Conservation (phyloP, 768 basidiomycete species). For the Psilocybe sp. region DNA sequence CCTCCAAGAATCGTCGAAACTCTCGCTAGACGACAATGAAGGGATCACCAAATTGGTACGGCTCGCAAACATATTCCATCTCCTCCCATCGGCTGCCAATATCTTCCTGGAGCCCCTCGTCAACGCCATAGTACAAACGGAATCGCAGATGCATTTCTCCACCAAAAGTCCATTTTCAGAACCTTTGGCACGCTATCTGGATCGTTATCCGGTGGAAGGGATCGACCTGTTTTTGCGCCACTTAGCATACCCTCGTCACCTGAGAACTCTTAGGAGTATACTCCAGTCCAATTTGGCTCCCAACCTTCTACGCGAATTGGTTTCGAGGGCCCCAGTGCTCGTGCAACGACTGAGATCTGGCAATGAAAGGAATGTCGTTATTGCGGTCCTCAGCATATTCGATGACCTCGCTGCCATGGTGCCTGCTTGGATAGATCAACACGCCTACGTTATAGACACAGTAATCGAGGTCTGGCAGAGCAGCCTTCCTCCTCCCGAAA, state of each 20-base stretch:
- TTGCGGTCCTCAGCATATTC: conserved; percentile 75
- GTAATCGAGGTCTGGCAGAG: conserved; percentile 73
- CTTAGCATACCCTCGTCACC: conserved; percentile 72
- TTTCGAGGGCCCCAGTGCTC: conserved; percentile 54
- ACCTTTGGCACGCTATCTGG: conserved; percentile 86
- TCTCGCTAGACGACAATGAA: conserved; percentile 83
- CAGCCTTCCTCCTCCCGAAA: conserved; percentile 44
- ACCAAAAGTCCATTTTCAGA: conserved; percentile 89
- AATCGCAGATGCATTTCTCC: conserved; percentile 88
- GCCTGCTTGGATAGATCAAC: conserved; percentile 69
- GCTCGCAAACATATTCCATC: conserved; percentile 96
- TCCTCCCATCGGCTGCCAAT: conserved; percentile 90
- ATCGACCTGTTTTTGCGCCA: conserved; percentile 81
- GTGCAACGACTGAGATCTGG: conserved; percentile 49
- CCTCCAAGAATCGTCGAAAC: conserved; percentile 73
- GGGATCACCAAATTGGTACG: conserved; percentile 90
- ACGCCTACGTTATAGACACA: conserved; percentile 64
- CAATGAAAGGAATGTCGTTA: conserved; percentile 45
- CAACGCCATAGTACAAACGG: conserved; percentile 86
- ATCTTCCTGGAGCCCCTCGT: conserved; percentile 89
- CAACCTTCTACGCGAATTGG: conserved; percentile 65
- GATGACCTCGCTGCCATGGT: conserved; percentile 69
- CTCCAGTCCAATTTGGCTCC: conserved; percentile 79
- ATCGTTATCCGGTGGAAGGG: conserved; percentile 86
- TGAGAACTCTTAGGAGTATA: conserved; percentile 83